Base-by-base conservation (phyloP, 2,329 filamentous ascomycete species). In the Diaporthe vaccinii region DNA sequence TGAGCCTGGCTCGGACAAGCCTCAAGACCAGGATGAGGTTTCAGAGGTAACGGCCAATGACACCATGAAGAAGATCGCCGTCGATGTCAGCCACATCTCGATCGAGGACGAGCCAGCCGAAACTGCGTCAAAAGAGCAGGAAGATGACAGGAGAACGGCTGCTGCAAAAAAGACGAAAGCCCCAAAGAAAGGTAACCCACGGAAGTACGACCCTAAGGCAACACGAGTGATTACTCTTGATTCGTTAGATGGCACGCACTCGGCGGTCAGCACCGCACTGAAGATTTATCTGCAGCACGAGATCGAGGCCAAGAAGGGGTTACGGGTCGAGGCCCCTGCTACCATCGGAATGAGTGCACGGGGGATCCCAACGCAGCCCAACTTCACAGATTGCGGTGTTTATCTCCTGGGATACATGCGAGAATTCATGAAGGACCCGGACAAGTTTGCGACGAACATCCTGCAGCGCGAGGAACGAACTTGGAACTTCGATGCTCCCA, bases 321-420 rank as follows among this genome's bases (percentile, higher is more conserved):
- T 86, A 75, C 80, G 86, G 51, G 80, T 90, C 59, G 78, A 83
- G 39, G 49, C 83, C 71, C 81, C 83, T 20, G 46, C 78, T 53
- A 80, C 82, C 4, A 79, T 86, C 41, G 87, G 87, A 5, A 91
- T 94, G 86, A 95, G 91, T 53, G 94, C 94, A 6, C 93, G 90
- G 76, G 87, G 89, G 10, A 93, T 98, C 20, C 96, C 97, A 0
- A 85, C 90, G 76, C 97, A 99, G 82, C 85, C 91, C 67, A 98
- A 99, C 81, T 94, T 89, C 79, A 96, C 91, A 76, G 97, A 99
- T 82, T 99, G 97, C 80, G 97, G 97, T 12, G 86, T 98, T 0
- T 99, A 94, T 79, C 86, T 98, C 4, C 86, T 98, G 5, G 93
- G 93, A 3, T 99, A 98, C 80, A 88, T 98, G 72, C 90, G 95